Evolutionary conservation across 139 green algal species (phyloP).

Genomic region (Chlorella sp.): DNA sequence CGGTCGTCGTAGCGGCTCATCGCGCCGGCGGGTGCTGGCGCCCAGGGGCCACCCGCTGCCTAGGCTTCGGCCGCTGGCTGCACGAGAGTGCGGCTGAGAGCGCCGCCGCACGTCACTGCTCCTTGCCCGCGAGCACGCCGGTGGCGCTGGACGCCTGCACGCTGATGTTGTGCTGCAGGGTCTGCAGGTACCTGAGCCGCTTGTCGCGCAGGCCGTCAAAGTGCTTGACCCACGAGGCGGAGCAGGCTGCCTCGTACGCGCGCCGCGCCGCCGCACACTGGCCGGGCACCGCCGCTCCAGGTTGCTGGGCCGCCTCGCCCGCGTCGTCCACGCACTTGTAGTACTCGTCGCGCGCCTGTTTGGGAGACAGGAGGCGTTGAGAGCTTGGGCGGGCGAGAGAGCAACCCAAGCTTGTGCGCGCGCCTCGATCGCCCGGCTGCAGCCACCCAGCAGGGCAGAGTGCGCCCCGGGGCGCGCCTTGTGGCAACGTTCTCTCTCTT

Average conservation of each 20-base stretch:
- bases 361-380: too few species aligned
- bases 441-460: too few species aligned
- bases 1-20: conserved; percentile 7
- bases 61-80: not conserved
- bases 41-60: not conserved
- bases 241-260: conserved; percentile 61
- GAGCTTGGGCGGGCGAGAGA: too few species aligned
- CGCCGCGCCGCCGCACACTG: conserved; percentile 54
- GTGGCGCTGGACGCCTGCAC: conserved; percentile 25
- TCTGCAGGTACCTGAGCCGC: conserved; percentile 43
- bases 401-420: too few species aligned
- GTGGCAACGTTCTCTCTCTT: conserved; percentile 1
- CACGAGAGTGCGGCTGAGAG: not conserved
- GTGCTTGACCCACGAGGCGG: conserved; percentile 74
- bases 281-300: conserved; percentile 34
- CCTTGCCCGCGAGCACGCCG: conserved; percentile 44
- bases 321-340: conserved; percentile 57
- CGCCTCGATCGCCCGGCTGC: too few species aligned
- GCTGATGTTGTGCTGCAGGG: conserved; percentile 52
- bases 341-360: conserved; percentile 69
- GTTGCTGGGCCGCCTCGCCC: conserved; percentile 40
- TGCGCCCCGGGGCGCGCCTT: too few species aligned
- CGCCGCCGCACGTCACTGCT: not conserved
- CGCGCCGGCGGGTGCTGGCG: not conserved
- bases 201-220: conserved; percentile 74